phyloP scores from a whole-genome alignment of 768 basidiomycete species.

The Suillus decipiens region DNA sequence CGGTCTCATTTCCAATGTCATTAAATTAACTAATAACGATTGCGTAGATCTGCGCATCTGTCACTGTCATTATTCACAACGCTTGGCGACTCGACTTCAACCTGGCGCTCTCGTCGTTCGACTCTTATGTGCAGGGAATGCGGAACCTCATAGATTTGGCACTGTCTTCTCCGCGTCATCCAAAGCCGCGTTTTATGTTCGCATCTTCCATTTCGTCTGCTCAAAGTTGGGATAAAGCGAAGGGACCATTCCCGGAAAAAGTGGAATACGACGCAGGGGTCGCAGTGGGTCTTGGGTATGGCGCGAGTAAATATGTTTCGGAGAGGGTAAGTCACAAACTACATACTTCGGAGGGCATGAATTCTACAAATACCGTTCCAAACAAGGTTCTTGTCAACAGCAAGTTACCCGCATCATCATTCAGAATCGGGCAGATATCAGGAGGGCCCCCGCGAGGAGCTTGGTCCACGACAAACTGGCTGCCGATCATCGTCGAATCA shows the following conservation, averaged over 20 bases:
- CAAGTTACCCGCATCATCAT: conserved; percentile 35
- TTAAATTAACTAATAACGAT: neutral
- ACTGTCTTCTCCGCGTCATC: conserved; percentile 27
- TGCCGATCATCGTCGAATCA: conserved; percentile 43
- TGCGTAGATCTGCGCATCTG: conserved; percentile 32
- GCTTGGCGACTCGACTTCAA: conserved; percentile 51
- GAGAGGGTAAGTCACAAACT: conserved; percentile 35
- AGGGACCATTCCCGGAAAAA: conserved; percentile 38
- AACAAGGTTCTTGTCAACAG: conserved; percentile 40
- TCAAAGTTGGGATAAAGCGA: conserved; percentile 29
- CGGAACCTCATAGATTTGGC: conserved; percentile 38
- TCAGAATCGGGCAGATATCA: conserved; percentile 49
- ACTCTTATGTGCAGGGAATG: conserved; percentile 40
- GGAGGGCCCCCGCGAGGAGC: conserved; percentile 41
- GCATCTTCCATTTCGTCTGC: conserved; percentile 42
- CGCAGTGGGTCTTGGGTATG: conserved; percentile 45
- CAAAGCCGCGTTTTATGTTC: conserved; percentile 36
- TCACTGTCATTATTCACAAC: conserved; percentile 42
- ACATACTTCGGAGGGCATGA: neutral
- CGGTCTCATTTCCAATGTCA: neutral
- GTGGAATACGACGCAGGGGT: conserved; percentile 30
- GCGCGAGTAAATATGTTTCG: conserved; percentile 46
- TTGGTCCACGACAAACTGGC: conserved; percentile 49
- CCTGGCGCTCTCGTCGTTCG: conserved; percentile 42
- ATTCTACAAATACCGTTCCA: neutral